Conservation (phyloP, 495 filamentous ascomycete species). For the Trichocladium uniseriatum region DNA sequence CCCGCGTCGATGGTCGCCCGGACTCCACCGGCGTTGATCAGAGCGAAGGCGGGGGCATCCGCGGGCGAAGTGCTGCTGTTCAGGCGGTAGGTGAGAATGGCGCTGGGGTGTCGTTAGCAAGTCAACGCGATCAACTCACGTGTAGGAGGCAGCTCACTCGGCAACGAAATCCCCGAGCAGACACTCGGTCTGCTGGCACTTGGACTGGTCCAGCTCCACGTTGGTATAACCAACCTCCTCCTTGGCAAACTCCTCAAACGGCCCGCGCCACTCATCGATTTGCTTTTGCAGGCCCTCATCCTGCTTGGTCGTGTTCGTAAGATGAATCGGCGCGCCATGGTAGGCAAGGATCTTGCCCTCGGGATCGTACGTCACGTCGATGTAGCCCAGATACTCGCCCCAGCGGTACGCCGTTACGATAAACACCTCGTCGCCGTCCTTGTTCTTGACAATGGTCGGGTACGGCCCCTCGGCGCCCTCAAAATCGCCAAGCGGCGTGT, state of each 20-base stretch:
- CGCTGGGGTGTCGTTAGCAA: slow-evolving; percentile 24
- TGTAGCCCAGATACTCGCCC: slow-evolving; percentile 53
- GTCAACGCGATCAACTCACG: neutral
- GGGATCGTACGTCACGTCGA: slow-evolving; percentile 45
- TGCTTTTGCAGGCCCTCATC: slow-evolving; percentile 42
- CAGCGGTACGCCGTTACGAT: slow-evolving; percentile 51
- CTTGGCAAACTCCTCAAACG: slow-evolving; percentile 43
- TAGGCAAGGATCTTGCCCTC: slow-evolving; percentile 46
- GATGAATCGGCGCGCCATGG: slow-evolving; percentile 46
- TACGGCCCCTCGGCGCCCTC: slow-evolving; percentile 42
- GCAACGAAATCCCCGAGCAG: slow-evolving; percentile 43
- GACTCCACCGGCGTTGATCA: slow-evolving; percentile 50
- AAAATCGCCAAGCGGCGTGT: slow-evolving; percentile 48
- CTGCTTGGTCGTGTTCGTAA: slow-evolving; percentile 45
- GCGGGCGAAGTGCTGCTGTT: slow-evolving; percentile 27
- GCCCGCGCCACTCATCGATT: slow-evolving; percentile 41
- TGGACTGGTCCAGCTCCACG: slow-evolving; percentile 40
- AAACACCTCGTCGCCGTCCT: slow-evolving; percentile 51
- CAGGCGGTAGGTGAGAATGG: slow-evolving; percentile 45
- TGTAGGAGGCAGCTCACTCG: slow-evolving; percentile 28
- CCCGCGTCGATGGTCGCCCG: slow-evolving; percentile 46
- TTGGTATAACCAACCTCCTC: slow-evolving; percentile 39
- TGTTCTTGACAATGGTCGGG: slow-evolving; percentile 47
- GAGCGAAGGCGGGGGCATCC: slow-evolving; percentile 32
- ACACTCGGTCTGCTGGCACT: slow-evolving; percentile 45